phyloP scores from a whole-genome alignment of 139 green algal species.

The Penium margaritaceum region DNA sequence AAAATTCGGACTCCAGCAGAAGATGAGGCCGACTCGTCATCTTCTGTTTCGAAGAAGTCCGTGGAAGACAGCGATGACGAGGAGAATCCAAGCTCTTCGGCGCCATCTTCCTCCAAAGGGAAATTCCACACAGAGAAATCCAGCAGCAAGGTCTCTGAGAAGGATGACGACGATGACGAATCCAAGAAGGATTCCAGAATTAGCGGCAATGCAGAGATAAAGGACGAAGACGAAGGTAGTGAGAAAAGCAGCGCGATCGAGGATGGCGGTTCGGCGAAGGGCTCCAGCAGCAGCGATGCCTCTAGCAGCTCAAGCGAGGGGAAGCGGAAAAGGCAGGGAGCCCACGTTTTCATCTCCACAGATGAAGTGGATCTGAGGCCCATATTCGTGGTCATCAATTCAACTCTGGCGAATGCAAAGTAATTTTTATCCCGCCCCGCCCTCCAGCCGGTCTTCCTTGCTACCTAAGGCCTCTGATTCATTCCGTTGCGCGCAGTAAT shows the following conservation, averaged over 20 bases:
- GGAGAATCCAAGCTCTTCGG: too few species aligned
- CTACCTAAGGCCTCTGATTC: neutral
- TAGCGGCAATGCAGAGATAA: too few species aligned
- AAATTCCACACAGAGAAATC: neutral
- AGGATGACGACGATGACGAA: neutral
- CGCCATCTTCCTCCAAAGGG: neutral
- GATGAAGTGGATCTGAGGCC: constrained; percentile 29
- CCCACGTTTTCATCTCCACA: constrained; percentile 31
- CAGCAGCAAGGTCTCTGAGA: neutral
- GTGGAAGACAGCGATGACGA: too few species aligned
- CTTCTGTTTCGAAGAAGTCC: too few species aligned
- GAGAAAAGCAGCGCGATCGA: too few species aligned
- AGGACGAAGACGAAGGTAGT: too few species aligned
- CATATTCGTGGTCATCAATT: constrained; percentile 34
- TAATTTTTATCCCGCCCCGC: neutral
- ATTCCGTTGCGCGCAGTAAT: neutral
- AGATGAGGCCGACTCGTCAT: too few species aligned
- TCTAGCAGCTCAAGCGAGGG: too few species aligned
- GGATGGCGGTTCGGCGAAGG: neutral
- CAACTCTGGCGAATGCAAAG: constrained; percentile 15
- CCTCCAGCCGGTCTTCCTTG: neutral
- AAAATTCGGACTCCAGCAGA: too few species aligned
- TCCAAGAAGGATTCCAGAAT: too few species aligned
- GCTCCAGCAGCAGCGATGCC: neutral
- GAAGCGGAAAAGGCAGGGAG: neutral